Percentiles rank a stretch among this genome's conserved stretches.
These are phyloP conservation scores for Sungouiozyma ichnusensis DNA, from an alignment of 805 yeast species.

Conservation along the genomic window DNA sequence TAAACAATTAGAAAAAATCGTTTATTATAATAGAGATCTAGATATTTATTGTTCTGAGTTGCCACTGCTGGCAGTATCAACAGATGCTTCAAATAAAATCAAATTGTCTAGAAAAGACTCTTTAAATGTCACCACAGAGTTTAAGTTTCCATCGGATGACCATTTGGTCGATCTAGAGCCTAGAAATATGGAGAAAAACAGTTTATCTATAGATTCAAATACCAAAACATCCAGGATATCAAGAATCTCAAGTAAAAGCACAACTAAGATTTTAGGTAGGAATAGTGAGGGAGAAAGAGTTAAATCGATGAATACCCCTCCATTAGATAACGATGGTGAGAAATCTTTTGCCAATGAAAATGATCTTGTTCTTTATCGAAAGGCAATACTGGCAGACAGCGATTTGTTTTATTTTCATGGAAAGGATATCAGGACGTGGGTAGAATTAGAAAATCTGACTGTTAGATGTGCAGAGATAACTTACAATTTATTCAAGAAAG, in stretches of 20 bases:
- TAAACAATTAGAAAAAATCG: conserved; percentile 33
- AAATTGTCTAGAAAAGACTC: neutral
- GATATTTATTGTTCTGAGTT: conserved; percentile 48
- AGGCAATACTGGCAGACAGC: conserved; percentile 24
- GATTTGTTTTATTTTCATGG: conserved; percentile 49
- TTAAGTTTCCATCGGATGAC: conserved; percentile 25
- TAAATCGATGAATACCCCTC: neutral
- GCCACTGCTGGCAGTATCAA: conserved; percentile 36
- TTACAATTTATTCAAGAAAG: conserved; percentile 40
- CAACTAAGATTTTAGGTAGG: conserved; percentile 4
- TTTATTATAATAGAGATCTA: conserved; percentile 51
- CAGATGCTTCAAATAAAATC: neutral
- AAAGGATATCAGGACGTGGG: conserved; percentile 52
- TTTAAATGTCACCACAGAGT: conserved; percentile 1
- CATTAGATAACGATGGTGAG: neutral
- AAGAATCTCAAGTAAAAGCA: conserved; percentile 5
- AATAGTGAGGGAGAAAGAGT: conserved; percentile 4
- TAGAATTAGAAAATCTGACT: conserved; percentile 40
- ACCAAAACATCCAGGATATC: neutral
- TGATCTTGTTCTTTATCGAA: conserved; percentile 9
- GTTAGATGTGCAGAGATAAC: conserved; percentile 39
- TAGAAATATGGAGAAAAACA: conserved; percentile 19
- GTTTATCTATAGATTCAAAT: conserved; percentile 2
- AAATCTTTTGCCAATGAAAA: conserved; percentile 2
- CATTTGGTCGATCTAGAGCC: conserved; percentile 22